Conservation (phyloP, 176 grass and related monocot species). For the Oryza glaberrima region DNA sequence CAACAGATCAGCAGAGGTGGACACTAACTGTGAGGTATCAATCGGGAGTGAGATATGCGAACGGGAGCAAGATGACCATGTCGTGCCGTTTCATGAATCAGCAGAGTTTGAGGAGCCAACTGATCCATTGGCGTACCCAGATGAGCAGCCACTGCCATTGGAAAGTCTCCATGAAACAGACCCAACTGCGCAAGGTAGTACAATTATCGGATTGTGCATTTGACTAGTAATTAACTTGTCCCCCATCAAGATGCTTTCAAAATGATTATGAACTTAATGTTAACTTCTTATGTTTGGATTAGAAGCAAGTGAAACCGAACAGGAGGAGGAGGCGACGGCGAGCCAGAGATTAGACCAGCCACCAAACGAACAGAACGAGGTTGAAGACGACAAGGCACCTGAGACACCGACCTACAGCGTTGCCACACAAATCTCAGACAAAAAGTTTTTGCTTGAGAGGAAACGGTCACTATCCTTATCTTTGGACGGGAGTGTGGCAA, state of each 20-base stretch:
- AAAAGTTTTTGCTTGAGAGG: slow-evolving; percentile 57
- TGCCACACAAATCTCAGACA: slow-evolving; percentile 49
- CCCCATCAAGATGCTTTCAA: neutral
- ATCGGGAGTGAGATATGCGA: slow-evolving; percentile 85
- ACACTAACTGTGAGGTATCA: slow-evolving; percentile 63
- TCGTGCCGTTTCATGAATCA: slow-evolving; percentile 39
- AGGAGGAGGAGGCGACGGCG: slow-evolving; percentile 6
- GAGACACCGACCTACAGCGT: slow-evolving; percentile 67
- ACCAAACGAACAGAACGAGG: slow-evolving; percentile 43
- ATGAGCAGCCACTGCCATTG: slow-evolving; percentile 37
- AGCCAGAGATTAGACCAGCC: slow-evolving; percentile 19
- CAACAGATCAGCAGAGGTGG: slow-evolving; percentile 51
- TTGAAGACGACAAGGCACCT: slow-evolving; percentile 61
- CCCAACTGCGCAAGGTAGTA: slow-evolving; percentile 45
- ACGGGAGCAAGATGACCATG: slow-evolving; percentile 48
- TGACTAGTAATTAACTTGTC: neutral
- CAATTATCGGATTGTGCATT: neutral
- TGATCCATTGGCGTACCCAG: slow-evolving; percentile 19
- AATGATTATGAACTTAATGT: neutral
- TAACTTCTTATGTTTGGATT: slow-evolving; percentile 6
- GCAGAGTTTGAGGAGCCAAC: slow-evolving; percentile 8
- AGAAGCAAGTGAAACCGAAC: slow-evolving; percentile 37
- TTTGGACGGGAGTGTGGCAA: slow-evolving; percentile 66
- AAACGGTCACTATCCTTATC: slow-evolving; percentile 68
- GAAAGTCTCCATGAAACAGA: slow-evolving; percentile 30